A percentile compares a stretch with the other conserved stretches of the same genome.
phyloP scores from a whole-genome alignment of 495 filamentous ascomycete species.

The Xylaria nigripes region DNA sequence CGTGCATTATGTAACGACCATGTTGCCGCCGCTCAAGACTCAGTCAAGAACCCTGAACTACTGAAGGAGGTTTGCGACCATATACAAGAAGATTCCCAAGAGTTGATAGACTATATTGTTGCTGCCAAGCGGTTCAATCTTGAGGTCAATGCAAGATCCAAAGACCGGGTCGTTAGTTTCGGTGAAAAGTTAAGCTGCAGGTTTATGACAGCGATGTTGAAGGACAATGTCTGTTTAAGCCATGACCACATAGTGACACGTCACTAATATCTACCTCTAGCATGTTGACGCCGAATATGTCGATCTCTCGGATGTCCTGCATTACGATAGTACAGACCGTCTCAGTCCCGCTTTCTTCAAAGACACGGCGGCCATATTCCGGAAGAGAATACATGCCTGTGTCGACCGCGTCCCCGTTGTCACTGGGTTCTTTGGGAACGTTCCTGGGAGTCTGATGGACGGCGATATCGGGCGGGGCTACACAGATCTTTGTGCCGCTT shows the following conservation, averaged over 20 bases:
- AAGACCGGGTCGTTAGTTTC: conserved; percentile 84
- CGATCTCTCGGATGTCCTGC: conserved; percentile 69
- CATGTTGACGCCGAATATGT: conserved; percentile 78
- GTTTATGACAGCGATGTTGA: conserved; percentile 73
- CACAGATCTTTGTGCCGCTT: conserved; percentile 79
- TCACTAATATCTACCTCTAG: conserved; percentile 14
- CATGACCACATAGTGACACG: background rate
- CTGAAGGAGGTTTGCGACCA: conserved; percentile 47
- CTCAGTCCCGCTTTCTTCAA: conserved; percentile 78
- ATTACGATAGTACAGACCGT: conserved; percentile 49
- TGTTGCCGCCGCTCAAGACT: conserved; percentile 52
- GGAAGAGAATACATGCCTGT: conserved; percentile 59
- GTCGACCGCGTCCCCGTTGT: conserved; percentile 65
- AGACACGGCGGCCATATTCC: conserved; percentile 53
- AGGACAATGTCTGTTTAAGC: conserved; percentile 38
- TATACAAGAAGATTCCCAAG: conserved; percentile 64
- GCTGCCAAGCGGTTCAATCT: conserved; percentile 51
- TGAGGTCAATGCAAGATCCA: conserved; percentile 69
- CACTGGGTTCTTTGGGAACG: conserved; percentile 82
- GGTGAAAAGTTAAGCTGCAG: conserved; percentile 90
- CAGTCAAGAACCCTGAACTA: conserved; percentile 55
- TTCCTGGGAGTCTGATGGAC: conserved; percentile 70
- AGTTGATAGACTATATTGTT: conserved; percentile 46
- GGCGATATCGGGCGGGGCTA: conserved; percentile 77
- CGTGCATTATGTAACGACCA: conserved; percentile 69